These are phyloP conservation scores for Thielaviopsis ethacetica DNA, from an alignment of 2,329 filamentous ascomycete species.

Conservation along the genomic window DNA sequence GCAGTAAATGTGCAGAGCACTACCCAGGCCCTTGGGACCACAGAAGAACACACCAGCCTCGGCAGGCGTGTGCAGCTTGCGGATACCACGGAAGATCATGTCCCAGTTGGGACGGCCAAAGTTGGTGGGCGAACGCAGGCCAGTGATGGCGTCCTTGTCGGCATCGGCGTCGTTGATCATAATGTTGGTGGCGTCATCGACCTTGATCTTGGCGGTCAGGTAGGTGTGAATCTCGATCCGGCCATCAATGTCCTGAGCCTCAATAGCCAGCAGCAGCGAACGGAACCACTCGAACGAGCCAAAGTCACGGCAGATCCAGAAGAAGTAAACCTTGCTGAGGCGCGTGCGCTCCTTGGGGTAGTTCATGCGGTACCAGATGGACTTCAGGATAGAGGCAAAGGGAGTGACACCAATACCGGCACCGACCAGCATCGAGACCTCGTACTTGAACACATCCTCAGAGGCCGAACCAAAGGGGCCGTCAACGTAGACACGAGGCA, in stretches of 20 bases:
- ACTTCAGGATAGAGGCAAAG: slow-evolving; percentile 75
- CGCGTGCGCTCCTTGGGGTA: slow-evolving; percentile 66
- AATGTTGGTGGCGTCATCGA: slow-evolving; percentile 74
- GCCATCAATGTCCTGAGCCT: slow-evolving; percentile 69
- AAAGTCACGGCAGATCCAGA: slow-evolving; percentile 83
- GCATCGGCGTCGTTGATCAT: slow-evolving; percentile 84
- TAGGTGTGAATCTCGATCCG: slow-evolving; percentile 84
- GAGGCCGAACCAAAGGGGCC: slow-evolving; percentile 76
- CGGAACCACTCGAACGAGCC: slow-evolving; percentile 84
- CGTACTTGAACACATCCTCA: slow-evolving; percentile 81
- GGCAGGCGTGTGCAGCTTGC: slow-evolving; percentile 58
- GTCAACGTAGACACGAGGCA: slow-evolving; percentile 69
- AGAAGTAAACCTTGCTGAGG: slow-evolving; percentile 77
- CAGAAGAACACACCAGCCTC: slow-evolving; percentile 75
- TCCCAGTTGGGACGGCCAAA: slow-evolving; percentile 83
- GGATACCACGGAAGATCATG: slow-evolving; percentile 71
- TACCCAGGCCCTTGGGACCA: slow-evolving; percentile 65
- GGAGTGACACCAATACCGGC: slow-evolving; percentile 78
- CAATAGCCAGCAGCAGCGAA: slow-evolving; percentile 66
- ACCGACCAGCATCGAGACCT: slow-evolving; percentile 62
- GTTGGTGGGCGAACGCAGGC: slow-evolving; percentile 66
- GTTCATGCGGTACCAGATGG: slow-evolving; percentile 88
- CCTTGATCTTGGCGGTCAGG: slow-evolving; percentile 73
- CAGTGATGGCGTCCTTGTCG: slow-evolving; percentile 72
- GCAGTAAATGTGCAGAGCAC: slow-evolving; percentile 63